phyloP scores from a whole-genome alignment of 1,139 yeast genomes.

The Yamadazyma triangularis region DNA sequence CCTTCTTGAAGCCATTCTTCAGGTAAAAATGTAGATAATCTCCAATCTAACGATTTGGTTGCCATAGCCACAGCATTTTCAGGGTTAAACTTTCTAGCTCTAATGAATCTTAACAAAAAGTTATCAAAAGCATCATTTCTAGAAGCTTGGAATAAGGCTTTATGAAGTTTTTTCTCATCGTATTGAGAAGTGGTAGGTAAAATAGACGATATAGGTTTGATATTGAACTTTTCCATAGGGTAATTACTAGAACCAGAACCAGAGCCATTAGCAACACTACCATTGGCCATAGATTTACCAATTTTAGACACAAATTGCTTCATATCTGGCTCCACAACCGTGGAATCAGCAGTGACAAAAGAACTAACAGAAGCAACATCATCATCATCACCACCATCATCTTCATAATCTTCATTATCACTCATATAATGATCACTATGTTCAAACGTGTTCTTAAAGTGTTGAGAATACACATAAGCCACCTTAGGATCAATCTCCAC shows the following conservation, averaged over 20 bases:
- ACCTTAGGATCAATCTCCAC: conserved; percentile 21
- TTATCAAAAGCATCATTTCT: conserved; percentile 37
- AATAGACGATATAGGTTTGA: conserved; percentile 15
- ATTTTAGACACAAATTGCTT: too few species aligned
- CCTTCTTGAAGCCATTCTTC: conserved; percentile 34
- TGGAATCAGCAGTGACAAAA: conserved; percentile 36
- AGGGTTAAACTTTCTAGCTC: conserved; percentile 42
- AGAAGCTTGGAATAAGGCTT: conserved; percentile 15
- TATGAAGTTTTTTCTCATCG: conserved; percentile 24
- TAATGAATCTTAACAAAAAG: conserved; percentile 29
- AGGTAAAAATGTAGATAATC: conserved; percentile 21
- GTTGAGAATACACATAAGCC: conserved; percentile 19
- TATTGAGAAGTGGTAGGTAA: conserved; percentile 18
- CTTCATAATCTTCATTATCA: conserved; percentile 14
- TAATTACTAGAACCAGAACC: too few species aligned
- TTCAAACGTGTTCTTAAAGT: conserved; percentile 22
- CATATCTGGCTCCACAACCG: conserved; percentile 22
- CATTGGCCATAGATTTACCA: neutral
- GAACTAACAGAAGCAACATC: conserved; percentile 27
- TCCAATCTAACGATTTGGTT: conserved; percentile 36
- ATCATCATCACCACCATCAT: too few species aligned
- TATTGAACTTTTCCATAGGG: conserved; percentile 9
- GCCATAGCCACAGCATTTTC: conserved; percentile 33
- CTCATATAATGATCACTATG: conserved; percentile 20
- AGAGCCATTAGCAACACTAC: too few species aligned